A percentile compares a stretch with the other conserved stretches of the same genome.
Conservation (phyloP, 495 filamentous ascomycete species). For the Lophiotrema nucula region DNA sequence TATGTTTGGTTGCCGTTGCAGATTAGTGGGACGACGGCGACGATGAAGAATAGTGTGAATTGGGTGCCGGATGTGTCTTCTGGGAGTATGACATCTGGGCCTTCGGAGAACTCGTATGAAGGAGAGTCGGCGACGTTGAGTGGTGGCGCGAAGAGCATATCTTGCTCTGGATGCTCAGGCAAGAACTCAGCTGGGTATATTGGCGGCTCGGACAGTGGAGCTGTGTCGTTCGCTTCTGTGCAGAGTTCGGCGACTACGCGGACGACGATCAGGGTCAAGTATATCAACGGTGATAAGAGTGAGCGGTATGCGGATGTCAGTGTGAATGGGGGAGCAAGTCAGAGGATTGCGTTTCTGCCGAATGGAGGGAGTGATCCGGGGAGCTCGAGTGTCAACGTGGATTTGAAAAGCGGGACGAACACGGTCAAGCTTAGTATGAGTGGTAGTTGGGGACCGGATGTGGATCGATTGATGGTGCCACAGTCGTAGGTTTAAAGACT, state of each 20-base stretch:
- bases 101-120: constrained; percentile 52
- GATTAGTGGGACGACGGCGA: constrained; percentile 55
- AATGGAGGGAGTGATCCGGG: constrained; percentile 38
- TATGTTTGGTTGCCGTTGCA: constrained; percentile 67
- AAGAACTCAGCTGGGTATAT: constrained; percentile 53
- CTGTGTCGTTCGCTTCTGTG: constrained; percentile 48
- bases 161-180: constrained; percentile 51
- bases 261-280: constrained; percentile 56
- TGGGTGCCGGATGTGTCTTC: constrained; percentile 51
- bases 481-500: neutral
- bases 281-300: constrained; percentile 52
- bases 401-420: constrained; percentile 47
- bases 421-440: constrained; percentile 50
- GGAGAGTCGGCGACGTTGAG: constrained; percentile 43
- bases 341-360: constrained; percentile 53
- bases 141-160: constrained; percentile 38
- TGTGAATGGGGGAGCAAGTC: constrained; percentile 52
- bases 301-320: constrained; percentile 53
- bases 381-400: constrained; percentile 46
- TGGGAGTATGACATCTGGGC: constrained; percentile 44
- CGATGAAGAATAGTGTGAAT: constrained; percentile 49
- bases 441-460: constrained; percentile 51
- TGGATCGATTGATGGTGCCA: constrained; percentile 58
- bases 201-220: constrained; percentile 51
- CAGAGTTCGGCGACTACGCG: constrained; percentile 46